phyloP scores from a whole-genome alignment of 805 yeast genomes.

The Helenozyma baotianmanensis region DNA sequence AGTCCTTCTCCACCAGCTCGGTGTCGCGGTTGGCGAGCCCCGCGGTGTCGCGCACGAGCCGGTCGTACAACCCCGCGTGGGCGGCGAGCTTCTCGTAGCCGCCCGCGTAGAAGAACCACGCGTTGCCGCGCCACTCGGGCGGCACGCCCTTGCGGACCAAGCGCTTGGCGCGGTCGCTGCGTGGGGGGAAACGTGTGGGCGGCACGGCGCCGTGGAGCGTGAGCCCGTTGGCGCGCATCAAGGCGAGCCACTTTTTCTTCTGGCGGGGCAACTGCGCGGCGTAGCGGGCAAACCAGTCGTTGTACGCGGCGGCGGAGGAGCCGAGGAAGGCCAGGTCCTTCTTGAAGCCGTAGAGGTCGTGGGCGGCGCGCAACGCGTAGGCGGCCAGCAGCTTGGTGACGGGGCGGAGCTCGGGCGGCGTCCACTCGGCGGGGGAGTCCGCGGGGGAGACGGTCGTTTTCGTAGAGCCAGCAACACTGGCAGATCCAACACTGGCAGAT shows the following conservation, averaged over 20 bases:
- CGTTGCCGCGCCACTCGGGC: conserved; percentile 94
- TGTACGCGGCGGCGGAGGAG: conserved; percentile 53
- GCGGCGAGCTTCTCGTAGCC: conserved; percentile 71
- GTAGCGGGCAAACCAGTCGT: conserved; percentile 73
- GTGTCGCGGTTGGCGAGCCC: conserved; percentile 64
- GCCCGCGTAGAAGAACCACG: conserved; percentile 93
- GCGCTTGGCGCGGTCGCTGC: conserved; percentile 72
- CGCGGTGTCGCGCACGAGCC: conserved; percentile 55
- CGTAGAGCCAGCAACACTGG: no score
- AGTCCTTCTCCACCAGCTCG: conserved; percentile 90
- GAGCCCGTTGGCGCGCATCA: conserved; percentile 68
- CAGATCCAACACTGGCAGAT: no score
- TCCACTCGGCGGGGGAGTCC: not conserved
- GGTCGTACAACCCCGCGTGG: conserved; percentile 70
- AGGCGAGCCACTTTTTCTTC: conserved; percentile 68
- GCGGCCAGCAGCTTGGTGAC: conserved; percentile 5
- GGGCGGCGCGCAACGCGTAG: conserved; percentile 3
- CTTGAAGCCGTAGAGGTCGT: conserved; percentile 85
- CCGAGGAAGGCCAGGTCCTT: conserved; percentile 49
- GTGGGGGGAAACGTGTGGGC: conserved; percentile 71
- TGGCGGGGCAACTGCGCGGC: conserved; percentile 58
- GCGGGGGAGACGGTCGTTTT: not conserved
- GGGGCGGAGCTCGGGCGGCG: not conserved
- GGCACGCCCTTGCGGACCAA: conserved; percentile 91
- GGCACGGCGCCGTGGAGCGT: conserved; percentile 17